Base-by-base conservation (phyloP, 2,329 filamentous ascomycete genomes). In the Xylaria multiplex region DNA sequence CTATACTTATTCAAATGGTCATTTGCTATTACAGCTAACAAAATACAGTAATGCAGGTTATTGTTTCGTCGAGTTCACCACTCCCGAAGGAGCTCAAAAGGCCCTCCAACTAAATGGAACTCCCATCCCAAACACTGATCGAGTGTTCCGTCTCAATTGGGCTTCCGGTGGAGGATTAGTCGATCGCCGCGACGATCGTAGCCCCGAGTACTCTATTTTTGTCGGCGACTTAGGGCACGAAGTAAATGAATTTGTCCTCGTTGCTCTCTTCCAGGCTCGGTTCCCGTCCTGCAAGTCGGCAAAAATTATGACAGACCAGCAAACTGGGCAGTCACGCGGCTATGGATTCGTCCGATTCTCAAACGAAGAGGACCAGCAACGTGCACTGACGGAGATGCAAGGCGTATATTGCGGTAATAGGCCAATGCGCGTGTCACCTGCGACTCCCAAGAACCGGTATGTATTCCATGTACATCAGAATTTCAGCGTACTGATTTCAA, bases 231-330 rank as follows among this genome's bases (percentile, higher is more conserved):
- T 99, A 69, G 96, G 96, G 68, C 96, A 96, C 7, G 96, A 99
- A 81, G 96, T 99, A 74, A 99, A 97, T 81, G 96, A 99, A 83
- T 98, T 97, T 77, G 95, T 98, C 64, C 86, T 99, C 66, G 95
- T 98, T 60, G 97, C 94, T 30, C 90, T 99, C 57, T 99, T 99
- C 88, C 95, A 98, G 83, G 91, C 90, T 77, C 93, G 95, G 68
- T 99, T 97, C 85, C 91, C 92, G 0, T 97, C 93, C 8, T 98
- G 95, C 92, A 98, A 98, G 85, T 97, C 93, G 43, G 96, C 96
- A 77, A 99, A 99, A 87, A 99, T 99, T 82, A 99, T 99, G 96
- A 97, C 95, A 67, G 96, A 99, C 77, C 95, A 96, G 68, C 96
- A 98, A 82, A 97, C 92, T 70, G 96, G 96, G 74, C 95, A 98